Conservation (phyloP, 208 protist genomes). For the Leishmania tropica region DNA sequence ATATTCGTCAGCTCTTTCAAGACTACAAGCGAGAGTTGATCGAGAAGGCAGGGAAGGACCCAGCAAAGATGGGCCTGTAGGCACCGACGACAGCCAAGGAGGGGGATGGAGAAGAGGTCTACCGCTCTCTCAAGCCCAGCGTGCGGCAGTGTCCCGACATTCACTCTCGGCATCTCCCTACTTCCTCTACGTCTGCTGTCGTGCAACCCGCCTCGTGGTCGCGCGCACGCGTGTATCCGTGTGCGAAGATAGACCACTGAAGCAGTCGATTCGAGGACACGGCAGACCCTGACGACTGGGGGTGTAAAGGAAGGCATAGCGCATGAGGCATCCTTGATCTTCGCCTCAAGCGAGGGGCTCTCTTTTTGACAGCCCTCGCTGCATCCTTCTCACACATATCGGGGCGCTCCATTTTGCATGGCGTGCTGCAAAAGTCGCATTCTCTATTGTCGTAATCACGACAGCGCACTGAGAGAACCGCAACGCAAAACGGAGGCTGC, state of each 20-base stretch:
- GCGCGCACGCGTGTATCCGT: not conserved
- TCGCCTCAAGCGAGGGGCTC: not conserved
- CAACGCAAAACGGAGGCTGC: not conserved
- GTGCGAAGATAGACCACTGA: not conserved
- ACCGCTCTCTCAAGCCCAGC: not conserved
- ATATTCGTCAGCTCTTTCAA: constrained; percentile 60
- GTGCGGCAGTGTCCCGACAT: not conserved
- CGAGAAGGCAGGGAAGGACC: constrained; percentile 79
- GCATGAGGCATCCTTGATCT: not conserved
- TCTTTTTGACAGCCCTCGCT: not conserved
- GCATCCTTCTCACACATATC: not conserved
- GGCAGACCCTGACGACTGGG: not conserved
- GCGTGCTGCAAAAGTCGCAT: not conserved
- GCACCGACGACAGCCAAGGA: not conserved
- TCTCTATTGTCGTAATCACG: not conserved
- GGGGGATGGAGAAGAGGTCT: not conserved
- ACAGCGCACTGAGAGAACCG: not conserved
- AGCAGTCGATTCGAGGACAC: not conserved
- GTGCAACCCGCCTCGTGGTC: not conserved
- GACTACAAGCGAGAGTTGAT: constrained; percentile 84
- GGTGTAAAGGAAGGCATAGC: not conserved
- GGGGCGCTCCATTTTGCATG: no score
- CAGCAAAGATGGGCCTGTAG: constrained; percentile 69
- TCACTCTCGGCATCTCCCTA: not conserved
- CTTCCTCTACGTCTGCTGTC: not conserved